A percentile compares a stretch with the other conserved stretches of the same genome.
phyloP scores from a whole-genome alignment of 306 rosid genomes.

The Phaseolus lunatus region DNA sequence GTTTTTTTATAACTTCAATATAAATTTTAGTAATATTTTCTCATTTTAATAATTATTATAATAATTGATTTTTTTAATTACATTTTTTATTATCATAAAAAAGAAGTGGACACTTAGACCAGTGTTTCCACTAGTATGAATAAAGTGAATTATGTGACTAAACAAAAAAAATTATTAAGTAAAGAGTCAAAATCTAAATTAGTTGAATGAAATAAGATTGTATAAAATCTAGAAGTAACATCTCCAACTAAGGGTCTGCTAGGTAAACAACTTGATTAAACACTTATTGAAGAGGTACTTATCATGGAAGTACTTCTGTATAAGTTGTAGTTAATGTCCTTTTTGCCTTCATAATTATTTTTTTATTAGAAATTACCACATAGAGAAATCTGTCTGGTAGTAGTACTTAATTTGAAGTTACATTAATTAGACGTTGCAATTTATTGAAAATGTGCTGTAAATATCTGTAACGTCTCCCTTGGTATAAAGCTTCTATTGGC shows the following conservation, averaged over 20 bases:
- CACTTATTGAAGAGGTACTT: not conserved
- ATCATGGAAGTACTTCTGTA: not conserved
- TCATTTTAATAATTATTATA: no score
- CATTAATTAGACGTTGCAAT: not conserved
- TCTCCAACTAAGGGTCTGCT: not conserved
- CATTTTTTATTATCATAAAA: no score
- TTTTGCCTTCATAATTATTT: no score
- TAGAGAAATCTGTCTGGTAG: no score
- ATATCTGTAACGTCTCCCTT: not conserved
- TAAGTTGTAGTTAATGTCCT: not conserved
- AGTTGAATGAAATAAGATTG: slow-evolving; percentile 1
- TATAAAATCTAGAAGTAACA: slow-evolving; percentile 29
- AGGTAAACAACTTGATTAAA: not conserved
- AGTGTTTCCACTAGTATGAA: no score
- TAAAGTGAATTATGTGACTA: slow-evolving; percentile 20
- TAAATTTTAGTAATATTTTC: no score
- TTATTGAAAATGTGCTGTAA: not conserved
- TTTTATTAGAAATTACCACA: not conserved
- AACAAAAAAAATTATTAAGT: not conserved
- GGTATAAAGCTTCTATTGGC: not conserved
- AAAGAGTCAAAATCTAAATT: not conserved
- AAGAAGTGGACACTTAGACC: no score
- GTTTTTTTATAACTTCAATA: no score
- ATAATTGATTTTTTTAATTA: no score
- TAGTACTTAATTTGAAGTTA: not conserved